These are phyloP conservation scores for Acorus gramineus DNA, from an alignment of 106 monocot species.

Conservation along the genomic window DNA sequence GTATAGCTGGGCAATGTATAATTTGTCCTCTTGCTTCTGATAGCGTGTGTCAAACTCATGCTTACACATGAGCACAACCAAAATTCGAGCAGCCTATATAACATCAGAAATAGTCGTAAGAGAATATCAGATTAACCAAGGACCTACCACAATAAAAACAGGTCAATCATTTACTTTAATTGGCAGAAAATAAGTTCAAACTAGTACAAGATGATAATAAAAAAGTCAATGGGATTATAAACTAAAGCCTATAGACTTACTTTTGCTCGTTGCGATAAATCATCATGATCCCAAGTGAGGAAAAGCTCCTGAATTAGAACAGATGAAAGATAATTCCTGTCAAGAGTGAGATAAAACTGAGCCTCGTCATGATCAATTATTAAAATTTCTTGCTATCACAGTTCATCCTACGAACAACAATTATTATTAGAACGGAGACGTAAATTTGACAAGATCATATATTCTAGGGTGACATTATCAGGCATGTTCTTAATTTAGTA, in stretches of 20 bases:
- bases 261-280: constrained; percentile 78
- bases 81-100: constrained; percentile 85
- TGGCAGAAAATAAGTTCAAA: too few relatives aligned
- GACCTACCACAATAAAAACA: too few relatives aligned
- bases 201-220: too few relatives aligned
- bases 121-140: not conserved
- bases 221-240: not conserved
- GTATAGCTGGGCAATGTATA: constrained; percentile 95
- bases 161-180: too few relatives aligned
- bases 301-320: constrained; percentile 97
- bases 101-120: not conserved
- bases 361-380: too few relatives aligned
- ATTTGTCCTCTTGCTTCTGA: constrained; percentile 90
- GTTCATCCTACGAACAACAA: too few relatives aligned
- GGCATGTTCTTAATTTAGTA: too few relatives aligned
- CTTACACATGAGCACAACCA: constrained; percentile 96
- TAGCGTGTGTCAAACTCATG: constrained; percentile 97
- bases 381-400: too few relatives aligned
- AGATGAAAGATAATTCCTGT: constrained; percentile 95
- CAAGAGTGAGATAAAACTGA: not conserved
- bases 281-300: constrained; percentile 97
- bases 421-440: too few relatives aligned
- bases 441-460: too few relatives aligned
- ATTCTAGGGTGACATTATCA: too few relatives aligned
- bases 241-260: constrained; percentile 20